A percentile compares a stretch with the other conserved stretches of the same genome.
phyloP scores from a whole-genome alignment of 2,329 filamentous ascomycete species.

The Fusarium aywerte region DNA sequence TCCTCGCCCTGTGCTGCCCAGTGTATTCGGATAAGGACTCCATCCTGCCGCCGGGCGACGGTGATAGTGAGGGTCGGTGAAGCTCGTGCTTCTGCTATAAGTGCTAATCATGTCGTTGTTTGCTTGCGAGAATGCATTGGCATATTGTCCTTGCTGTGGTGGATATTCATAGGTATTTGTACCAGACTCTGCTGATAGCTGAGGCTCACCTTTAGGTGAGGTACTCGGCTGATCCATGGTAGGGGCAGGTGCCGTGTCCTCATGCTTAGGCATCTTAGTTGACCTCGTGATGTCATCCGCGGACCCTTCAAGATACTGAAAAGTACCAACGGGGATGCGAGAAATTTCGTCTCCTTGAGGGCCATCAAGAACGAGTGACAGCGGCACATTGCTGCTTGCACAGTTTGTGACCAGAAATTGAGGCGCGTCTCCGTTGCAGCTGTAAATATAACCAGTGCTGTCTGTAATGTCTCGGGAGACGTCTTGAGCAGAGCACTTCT shows the following conservation, averaged over 20 bases:
- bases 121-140: constrained; percentile 54
- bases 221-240: constrained; percentile 54
- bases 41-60: constrained; percentile 53
- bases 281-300: constrained; percentile 56
- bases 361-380: constrained; percentile 65
- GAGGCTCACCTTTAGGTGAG: constrained; percentile 56
- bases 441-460: constrained; percentile 73
- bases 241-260: constrained; percentile 51
- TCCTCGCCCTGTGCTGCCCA: constrained; percentile 56
- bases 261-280: constrained; percentile 52
- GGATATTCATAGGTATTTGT: constrained; percentile 61
- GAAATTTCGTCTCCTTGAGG: constrained; percentile 64
- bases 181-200: constrained; percentile 52
- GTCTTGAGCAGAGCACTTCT: constrained; percentile 70
- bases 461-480: constrained; percentile 71
- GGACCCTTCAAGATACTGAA: constrained; percentile 65
- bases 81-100: constrained; percentile 62
- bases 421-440: constrained; percentile 77
- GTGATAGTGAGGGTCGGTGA: constrained; percentile 61
- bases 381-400: constrained; percentile 61
- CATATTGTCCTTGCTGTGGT: constrained; percentile 55
- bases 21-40: constrained; percentile 56
- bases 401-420: constrained; percentile 64
- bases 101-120: constrained; percentile 65
- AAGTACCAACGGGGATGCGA: constrained; percentile 58